phyloP scores from a whole-genome alignment of 768 basidiomycete species.

The Mycena latifolia region DNA sequence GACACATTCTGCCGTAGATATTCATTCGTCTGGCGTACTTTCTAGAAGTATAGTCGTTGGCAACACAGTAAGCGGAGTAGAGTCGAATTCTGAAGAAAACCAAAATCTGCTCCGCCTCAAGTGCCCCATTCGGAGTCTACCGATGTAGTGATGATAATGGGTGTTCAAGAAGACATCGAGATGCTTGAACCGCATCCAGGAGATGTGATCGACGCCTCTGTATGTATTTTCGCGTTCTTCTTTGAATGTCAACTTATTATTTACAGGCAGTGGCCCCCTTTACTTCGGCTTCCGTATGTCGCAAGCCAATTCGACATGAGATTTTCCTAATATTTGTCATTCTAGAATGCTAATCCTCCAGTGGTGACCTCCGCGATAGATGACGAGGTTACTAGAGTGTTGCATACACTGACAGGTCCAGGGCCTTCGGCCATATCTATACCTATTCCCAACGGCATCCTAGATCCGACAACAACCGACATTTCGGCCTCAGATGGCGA shows the following conservation, averaged over 20 bases:
- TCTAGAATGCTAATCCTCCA: not conserved
- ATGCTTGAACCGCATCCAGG: conserved; percentile 3
- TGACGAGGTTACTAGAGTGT: conserved; percentile 23
- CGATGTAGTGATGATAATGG: not conserved
- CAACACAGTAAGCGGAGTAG: not conserved
- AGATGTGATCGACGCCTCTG: not conserved
- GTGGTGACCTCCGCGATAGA: conserved; percentile 5
- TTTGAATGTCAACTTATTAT: not conserved
- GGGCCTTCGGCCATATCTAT: not conserved
- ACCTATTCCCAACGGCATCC: not conserved
- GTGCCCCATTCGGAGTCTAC: not conserved
- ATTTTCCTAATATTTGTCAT: not conserved
- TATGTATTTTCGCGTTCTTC: not conserved
- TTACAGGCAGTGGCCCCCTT: not conserved
- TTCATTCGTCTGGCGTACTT: not conserved
- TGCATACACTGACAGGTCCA: conserved; percentile 14
- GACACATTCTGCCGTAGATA: not conserved
- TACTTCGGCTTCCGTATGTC: not conserved
- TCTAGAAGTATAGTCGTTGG: not conserved
- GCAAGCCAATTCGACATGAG: not conserved
- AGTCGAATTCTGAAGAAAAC: not conserved
- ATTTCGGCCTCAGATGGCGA: not conserved
- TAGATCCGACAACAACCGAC: conserved; percentile 1
- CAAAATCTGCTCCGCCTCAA: not conserved
- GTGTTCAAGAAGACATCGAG: not conserved